A percentile compares a stretch with the other conserved stretches of the same genome.
Conservation (phyloP, 345 rosid species). For the Eucalyptus sp. region DNA sequence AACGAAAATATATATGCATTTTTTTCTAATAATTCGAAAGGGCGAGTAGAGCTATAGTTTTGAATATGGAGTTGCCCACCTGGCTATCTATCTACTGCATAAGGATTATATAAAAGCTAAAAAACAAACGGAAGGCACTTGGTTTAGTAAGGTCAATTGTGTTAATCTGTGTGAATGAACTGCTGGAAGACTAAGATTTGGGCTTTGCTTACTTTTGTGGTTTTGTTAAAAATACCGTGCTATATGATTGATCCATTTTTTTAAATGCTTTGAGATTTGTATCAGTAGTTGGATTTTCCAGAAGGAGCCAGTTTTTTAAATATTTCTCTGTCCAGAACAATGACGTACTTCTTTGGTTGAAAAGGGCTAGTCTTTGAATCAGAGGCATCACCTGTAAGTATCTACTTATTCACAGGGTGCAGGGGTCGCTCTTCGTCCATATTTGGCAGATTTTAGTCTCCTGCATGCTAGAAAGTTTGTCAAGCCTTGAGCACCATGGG, state of each 20-base stretch:
- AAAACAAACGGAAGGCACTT: not conserved
- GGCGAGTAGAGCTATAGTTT: not conserved
- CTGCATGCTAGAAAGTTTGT: constrained; percentile 96
- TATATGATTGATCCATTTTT: not conserved
- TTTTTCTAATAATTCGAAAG: fast-evolving
- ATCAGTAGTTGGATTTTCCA: not conserved
- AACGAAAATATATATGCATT: not conserved
- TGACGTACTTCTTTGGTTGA: not conserved
- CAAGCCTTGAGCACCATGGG: constrained; percentile 95
- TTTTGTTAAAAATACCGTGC: not conserved
- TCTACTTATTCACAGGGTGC: constrained; percentile 50
- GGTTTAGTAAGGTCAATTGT: not conserved
- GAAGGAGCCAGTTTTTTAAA: not conserved
- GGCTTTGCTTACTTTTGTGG: not conserved
- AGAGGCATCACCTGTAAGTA: not conserved
- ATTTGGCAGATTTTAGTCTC: constrained; percentile 71
- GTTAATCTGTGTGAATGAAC: not conserved
- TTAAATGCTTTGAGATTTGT: not conserved
- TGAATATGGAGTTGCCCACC: not conserved
- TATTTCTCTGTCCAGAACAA: not conserved
- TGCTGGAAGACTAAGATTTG: not conserved
- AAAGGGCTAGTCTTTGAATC: not conserved
- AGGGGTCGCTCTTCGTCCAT: constrained; percentile 81
- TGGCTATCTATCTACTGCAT: not conserved
- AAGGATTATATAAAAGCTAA: not conserved